Evolutionary conservation across 106 monocot species (phyloP), one percentile per base, ranked within the genome.

Genomic region (Phalaenopsis aphrodite): DNA sequence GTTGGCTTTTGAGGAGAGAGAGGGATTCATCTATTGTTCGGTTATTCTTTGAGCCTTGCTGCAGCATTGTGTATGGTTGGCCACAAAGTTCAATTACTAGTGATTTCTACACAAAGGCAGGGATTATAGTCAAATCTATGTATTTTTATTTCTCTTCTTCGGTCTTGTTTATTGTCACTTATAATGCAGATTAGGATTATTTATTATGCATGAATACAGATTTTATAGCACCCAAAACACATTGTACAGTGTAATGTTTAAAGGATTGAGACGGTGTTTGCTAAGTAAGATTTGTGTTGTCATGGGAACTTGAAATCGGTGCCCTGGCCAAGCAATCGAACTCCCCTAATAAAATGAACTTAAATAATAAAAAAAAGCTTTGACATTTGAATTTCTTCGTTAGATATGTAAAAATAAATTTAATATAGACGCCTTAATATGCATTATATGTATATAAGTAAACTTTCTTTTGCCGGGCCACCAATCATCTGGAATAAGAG

Each of bases 31-130:
- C 12, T 69, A 69, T 69, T 23, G 68, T 36, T 69, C 38, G 6
- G n/a, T 61, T 18, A 69, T 69, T 69, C 69, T 69, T 69, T 69
- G 4, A 38, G 69, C 69, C 69, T 4, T 69, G 36, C 69, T 39
- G 39, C 64, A 23, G 24, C 24, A 65, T 52, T 23, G 64, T 8
- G 64, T 65, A 23, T 65, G 21, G 14, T 65, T 21, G 23, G 1
- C 64, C 23, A 39, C 69, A 36, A 69, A 39, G 69, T 69, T 69
- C 69, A 69, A 66, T 30, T 66, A 19, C 24, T 38, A 3, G 4
- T 69, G 69, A 69, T 21, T 61, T 61, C 5, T 61, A 61, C n/a
- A n/a, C 21, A 6, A 61, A 21, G 23, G 61, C 61, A 61, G 61
- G 6, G 21, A 0, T 5, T 61, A 21, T 61, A 18, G 8, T 61